Evolutionary conservation across 805 yeast genomes (phyloP), one percentile per base, ranked within the genome.

Genomic region (Millerago galiae): DNA sequence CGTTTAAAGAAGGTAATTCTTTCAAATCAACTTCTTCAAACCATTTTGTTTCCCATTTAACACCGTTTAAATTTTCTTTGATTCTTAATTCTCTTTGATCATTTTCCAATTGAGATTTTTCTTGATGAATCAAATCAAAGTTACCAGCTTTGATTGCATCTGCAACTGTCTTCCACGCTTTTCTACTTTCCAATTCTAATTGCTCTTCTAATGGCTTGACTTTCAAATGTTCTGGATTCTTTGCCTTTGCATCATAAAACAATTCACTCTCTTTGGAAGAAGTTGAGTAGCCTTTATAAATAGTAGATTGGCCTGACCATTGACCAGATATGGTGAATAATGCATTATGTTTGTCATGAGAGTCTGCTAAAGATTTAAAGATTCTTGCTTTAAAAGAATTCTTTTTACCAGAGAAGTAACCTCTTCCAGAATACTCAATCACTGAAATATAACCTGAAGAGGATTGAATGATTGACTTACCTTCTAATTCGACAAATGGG

Each of bases 401-500:
- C 70, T 90, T 91, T 72, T 90, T 91, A 55, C 99, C 99, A 16
- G 88, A 75, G 59, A 93, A 88, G 68, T 89, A 93, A 27, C 99
- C 99, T 64, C 93, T 80, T 28, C 99, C 99, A 31, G 85, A 72
- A 65, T 75, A 93, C 55, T 86, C 95, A 46, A 93, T 67, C 26
- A 74, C 72, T 13, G 89, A 75, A 48, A 74, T 61, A 64, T 80
- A 81, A 17, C 98, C 98, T 39, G 75, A 72, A 12, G 93, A 81
- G 36, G 88, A 72, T 64, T 85, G 95, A 59, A 93, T 87, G 56
- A 71, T 79, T n/a, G 95, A 75, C 52, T 79, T 79, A 45, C 95
- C 95, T 58, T 91, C 96, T 49, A 93, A 74, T 68, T 93, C 99
- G 41, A 90, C 96, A 62, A 83, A 91, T 25, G 99, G 99, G 2